Base-by-base conservation (phyloP, 163 green algal species). In the Volvox carteri region DNA sequence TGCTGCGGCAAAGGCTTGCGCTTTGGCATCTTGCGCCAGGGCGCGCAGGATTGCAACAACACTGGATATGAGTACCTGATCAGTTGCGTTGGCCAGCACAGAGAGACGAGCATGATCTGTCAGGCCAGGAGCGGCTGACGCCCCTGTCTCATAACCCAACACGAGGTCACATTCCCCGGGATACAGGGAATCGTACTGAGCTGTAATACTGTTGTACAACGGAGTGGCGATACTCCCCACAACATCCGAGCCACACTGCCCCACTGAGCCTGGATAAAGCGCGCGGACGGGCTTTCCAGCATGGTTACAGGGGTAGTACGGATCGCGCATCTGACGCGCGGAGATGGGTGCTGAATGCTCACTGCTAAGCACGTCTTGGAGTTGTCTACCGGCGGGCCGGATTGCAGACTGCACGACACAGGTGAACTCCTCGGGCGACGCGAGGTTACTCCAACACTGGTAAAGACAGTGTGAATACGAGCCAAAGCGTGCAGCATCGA, bases 361-460 rank as follows among this genome's bases (percentile, higher is more conserved):
- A 11, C 33, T 48, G n/a, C 14, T 52, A 21, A 84, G 76, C 8
- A 84, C 18, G 23, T 72, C 23, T 19, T 72, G 48, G 12, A 84
- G 30, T 7, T 37, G 19, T 4, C 30, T 28, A 6, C 52, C 76
- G 4, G 28, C 18, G 9, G 52, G 50, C 25, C 76, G 76, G 6
- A 12, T 48, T 2, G 30, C 76, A 16, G 30, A 16, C 2, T 30
- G 3, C 30, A 50, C 52, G 2, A 84, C 14, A 46, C 25, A 7
- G 2, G 12, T 21, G 4, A 84, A 19, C 52, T 84, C 6, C 7
- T 30, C 9, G 4, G 28, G 12, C 28, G 35, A 46, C 30, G 12
- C 76, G 4, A 84, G 50, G 8, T 72, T 73, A 2, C n/a, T 84
- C 76, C 76, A 84, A 11, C n/a, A 70, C 3, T 72, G 30, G n/a